Percentiles rank a stretch among this genome's conserved stretches.
phyloP scores from a whole-genome alignment of 176 grass and related monocot genomes.

The Oryza brachyantha region DNA sequence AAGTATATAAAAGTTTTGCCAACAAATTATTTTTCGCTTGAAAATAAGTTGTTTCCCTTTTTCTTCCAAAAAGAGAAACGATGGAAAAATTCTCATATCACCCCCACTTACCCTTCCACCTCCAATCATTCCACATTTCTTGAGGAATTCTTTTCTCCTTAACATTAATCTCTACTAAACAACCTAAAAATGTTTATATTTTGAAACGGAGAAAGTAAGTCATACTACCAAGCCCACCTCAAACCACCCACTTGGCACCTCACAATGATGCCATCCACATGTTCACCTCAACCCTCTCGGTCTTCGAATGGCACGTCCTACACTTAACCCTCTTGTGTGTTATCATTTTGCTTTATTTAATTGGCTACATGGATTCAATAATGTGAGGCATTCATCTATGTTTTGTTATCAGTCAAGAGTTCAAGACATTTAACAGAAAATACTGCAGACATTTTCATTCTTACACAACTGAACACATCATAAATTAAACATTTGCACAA shows the following conservation, averaged over 20 bases:
- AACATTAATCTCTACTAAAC: no score
- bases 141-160: no score
- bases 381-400: neutral
- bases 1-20: no score
- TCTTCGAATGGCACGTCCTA: neutral
- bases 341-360: neutral
- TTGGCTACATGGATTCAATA: neutral
- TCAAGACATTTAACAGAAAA: slow-evolving; percentile 19
- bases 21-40: no score
- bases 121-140: no score
- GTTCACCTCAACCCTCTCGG: neutral
- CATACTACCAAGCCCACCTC: neutral
- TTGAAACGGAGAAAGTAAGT: no score
- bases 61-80: no score
- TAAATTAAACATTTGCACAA: slow-evolving; percentile 20
- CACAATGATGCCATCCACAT: neutral
- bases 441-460: neutral
- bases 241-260: no score
- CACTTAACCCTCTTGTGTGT: neutral
- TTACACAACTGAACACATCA: neutral
- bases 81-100: no score
- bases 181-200: no score
- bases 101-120: no score
- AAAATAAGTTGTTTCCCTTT: no score
- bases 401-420: neutral